phyloP scores from a whole-genome alignment of 495 filamentous ascomycete species.

The Pyronema omphalodes region DNA sequence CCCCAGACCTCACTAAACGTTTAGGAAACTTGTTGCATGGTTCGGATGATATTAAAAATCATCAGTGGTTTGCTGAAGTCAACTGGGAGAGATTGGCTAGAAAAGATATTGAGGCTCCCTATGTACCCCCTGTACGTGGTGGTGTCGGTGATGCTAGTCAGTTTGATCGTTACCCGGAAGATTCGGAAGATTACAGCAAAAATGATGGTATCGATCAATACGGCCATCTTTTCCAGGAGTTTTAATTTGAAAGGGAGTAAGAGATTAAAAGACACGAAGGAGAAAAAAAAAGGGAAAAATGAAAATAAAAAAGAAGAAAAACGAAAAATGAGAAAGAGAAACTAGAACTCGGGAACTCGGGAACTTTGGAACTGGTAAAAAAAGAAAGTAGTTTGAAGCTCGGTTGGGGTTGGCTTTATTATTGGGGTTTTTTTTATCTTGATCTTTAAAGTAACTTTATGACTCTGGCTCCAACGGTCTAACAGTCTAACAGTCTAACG shows the following conservation, averaged over 20 bases:
- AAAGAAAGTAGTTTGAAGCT: no score
- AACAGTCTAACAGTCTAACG: no score
- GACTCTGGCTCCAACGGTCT: not conserved
- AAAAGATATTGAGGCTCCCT: slow-evolving; percentile 96
- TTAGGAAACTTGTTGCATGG: slow-evolving; percentile 86
- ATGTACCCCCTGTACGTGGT: slow-evolving; percentile 87
- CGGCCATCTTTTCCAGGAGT: slow-evolving; percentile 55
- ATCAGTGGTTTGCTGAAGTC: slow-evolving; percentile 92
- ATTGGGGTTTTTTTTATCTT: no score
- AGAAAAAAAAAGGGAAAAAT: no score
- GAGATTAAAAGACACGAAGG: no score
- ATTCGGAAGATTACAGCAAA: slow-evolving; percentile 60
- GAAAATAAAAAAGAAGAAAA: no score
- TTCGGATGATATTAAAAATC: slow-evolving; percentile 83
- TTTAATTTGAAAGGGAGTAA: slow-evolving; percentile 28
- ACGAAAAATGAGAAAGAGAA: no score
- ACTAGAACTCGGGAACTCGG: no score
- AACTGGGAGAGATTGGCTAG: slow-evolving; percentile 85
- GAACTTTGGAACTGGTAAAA: no score
- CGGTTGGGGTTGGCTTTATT: no score
- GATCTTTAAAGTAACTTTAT: no score
- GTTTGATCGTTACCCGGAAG: slow-evolving; percentile 95
- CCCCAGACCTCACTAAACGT: slow-evolving; percentile 82
- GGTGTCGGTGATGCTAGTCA: slow-evolving; percentile 90
- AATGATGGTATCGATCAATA: slow-evolving; percentile 33